Conservation (phyloP, 192 early-diverging fungal species). For the Coemansia javaensis region DNA sequence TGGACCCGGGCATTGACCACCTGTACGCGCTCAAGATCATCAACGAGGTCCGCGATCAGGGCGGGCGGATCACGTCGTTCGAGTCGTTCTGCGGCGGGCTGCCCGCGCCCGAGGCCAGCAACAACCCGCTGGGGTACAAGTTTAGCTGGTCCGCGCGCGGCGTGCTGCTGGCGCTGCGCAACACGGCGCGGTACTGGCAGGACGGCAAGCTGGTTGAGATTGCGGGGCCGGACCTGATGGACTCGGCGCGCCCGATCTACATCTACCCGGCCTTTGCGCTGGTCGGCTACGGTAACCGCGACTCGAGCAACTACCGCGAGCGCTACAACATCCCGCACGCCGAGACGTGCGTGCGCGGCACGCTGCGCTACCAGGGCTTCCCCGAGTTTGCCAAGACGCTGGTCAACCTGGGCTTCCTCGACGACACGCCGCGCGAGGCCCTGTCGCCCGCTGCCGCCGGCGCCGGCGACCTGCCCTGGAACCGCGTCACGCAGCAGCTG, state of each 20-base stretch:
- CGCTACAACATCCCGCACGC: constrained; percentile 94
- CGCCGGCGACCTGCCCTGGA: constrained; percentile 69
- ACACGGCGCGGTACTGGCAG: constrained; percentile 86
- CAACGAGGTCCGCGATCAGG: constrained; percentile 74
- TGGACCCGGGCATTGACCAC: constrained; percentile 98
- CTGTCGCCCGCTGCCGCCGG: constrained; percentile 52
- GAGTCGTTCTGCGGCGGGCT: constrained; percentile 97
- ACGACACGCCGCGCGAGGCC: constrained; percentile 62
- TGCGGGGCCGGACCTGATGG: constrained; percentile 80
- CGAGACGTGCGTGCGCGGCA: constrained; percentile 88
- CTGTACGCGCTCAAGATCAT: constrained; percentile 88
- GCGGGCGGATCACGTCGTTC: constrained; percentile 86
- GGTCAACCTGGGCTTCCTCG: constrained; percentile 87
- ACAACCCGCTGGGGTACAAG: constrained; percentile 99
- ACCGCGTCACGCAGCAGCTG: constrained; percentile 62
- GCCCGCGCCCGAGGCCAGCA: constrained; percentile 92
- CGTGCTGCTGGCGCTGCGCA: constrained; percentile 93
- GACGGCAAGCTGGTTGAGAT: constrained; percentile 87
- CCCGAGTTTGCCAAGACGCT: constrained; percentile 93
- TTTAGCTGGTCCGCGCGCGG: constrained; percentile 98
- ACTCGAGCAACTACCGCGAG: constrained; percentile 90
- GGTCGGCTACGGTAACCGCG: constrained; percentile 96
- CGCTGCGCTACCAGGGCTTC: constrained; percentile 95
- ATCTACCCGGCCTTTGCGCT: constrained; percentile 95
- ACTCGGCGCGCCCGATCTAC: constrained; percentile 83